Base-by-base conservation (phyloP, 2,329 filamentous ascomycete species). In the Botryotinia calthae region DNA sequence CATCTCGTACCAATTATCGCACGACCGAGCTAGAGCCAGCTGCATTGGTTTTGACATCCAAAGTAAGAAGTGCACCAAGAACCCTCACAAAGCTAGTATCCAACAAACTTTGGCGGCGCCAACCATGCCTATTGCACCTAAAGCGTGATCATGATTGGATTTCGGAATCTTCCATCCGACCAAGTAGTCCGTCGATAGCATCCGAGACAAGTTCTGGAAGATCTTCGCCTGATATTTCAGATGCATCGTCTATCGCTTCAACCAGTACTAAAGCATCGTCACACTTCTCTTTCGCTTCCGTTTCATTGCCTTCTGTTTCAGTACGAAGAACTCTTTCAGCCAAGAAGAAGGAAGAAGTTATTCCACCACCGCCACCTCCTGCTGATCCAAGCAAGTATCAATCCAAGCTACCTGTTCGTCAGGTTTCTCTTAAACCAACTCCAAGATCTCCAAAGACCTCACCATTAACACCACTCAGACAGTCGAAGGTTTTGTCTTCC, bases 261-360 rank as follows among this genome's bases (percentile, higher is more conserved):
- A 78, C 75, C 4, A 81, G 79, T 74, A 80, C 79, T 5, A 80
- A 80, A 71, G 80, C 79, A 58, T 81, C 80, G 9, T 80, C 79
- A 8, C 40, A 80, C 14, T 77, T 69, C 54, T 46, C 20, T 46
- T 40, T 56, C 20, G 65, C 18, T 25, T n/a, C 65, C 28, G 18
- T 67, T 31, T 66, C 20, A 34, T 54, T 56, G 20, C 48, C 10
- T 18, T 37, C 65, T 5, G 25, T 67, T 56, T 66, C 70, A 12
- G 76, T 74, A 74, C 72, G 67, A 61, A 72, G 74, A 16, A 44
- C 64, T 28, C 76, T 74, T 40, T 74, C 73, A 14, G 62, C 73
- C 48, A 77, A 75, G 44, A 77, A 75, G 42, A 54, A 70, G 28
- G 44, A 25, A 10, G 69, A 54, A 8, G 25, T 51, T n/a, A 64